A percentile compares a stretch with the other conserved stretches of the same genome.
phyloP scores from a whole-genome alignment of 148 eudicot species.

The Silene latifolia region DNA sequence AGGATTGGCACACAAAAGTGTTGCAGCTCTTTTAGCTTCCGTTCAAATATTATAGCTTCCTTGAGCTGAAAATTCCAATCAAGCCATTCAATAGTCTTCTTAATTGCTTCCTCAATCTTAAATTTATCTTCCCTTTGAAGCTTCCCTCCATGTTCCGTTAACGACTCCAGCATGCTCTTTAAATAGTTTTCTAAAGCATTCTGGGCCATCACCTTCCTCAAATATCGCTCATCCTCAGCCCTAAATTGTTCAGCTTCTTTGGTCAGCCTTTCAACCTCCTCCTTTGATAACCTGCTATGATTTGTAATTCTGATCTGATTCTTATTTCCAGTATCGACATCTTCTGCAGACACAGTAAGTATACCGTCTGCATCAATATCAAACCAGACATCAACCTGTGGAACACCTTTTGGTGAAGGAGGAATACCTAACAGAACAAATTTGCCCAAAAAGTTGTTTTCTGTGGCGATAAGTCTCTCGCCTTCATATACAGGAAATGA shows the following conservation, averaged over 20 bases:
- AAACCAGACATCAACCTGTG: constrained; percentile 9
- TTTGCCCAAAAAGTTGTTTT: constrained; percentile 18
- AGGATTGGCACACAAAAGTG: constrained; percentile 15
- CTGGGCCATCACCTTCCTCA: constrained; percentile 18
- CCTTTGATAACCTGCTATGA: constrained; percentile 16
- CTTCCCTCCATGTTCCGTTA: neutral
- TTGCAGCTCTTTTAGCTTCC: constrained; percentile 13
- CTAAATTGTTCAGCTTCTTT: constrained; percentile 25
- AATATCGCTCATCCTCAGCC: constrained; percentile 18
- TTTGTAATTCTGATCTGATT: constrained; percentile 28
- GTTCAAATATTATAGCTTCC: constrained; percentile 6
- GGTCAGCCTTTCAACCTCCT: constrained; percentile 21
- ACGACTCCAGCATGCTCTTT: neutral
- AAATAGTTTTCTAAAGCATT: constrained; percentile 23
- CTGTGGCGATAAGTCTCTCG: constrained; percentile 5
- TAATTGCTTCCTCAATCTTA: constrained; percentile 4
- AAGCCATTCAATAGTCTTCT: constrained; percentile 9
- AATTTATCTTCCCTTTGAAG: neutral
- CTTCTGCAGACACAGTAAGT: constrained; percentile 16
- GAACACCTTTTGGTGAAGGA: neutral
- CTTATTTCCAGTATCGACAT: constrained; percentile 18
- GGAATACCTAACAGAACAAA: constrained; percentile 14
- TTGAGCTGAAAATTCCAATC: constrained; percentile 17
- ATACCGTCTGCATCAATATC: constrained; percentile 29
- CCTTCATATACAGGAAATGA: constrained; percentile 20